phyloP scores from a whole-genome alignment of 306 rosid species.

The Elaeagnus macrophylla region DNA sequence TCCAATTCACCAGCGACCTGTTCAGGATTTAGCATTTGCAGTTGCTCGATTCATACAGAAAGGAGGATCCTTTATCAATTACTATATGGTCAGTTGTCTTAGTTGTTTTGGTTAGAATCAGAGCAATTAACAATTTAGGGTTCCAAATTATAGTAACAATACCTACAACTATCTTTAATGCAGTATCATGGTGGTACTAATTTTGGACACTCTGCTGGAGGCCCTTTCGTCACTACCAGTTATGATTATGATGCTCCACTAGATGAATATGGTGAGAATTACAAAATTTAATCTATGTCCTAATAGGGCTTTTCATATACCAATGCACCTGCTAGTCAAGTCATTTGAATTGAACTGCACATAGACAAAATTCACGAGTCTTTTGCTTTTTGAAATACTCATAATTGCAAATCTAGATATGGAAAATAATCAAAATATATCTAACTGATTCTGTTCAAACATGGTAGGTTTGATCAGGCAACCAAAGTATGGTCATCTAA shows the following conservation, averaged over 20 bases:
- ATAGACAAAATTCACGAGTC: neutral
- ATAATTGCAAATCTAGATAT: neutral
- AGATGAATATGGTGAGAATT: conserved; percentile 88
- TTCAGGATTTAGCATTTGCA: conserved; percentile 92
- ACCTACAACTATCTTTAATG: conserved; percentile 1
- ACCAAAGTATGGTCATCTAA: conserved; percentile 91
- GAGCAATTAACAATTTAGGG: conserved; percentile 10
- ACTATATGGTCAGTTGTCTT: conserved; percentile 75
- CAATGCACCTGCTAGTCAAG: neutral
- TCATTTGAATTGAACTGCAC: conserved; percentile 2
- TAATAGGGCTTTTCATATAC: neutral
- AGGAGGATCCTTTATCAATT: conserved; percentile 92
- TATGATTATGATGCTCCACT: conserved; percentile 98
- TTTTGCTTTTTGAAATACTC: neutral
- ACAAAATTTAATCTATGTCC: neutral
- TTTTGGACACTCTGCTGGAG: conserved; percentile 98
- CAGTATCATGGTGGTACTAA: conserved; percentile 99
- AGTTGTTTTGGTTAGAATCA: conserved; percentile 11
- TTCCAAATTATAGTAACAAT: conserved; percentile 8
- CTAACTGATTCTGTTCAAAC: conserved; percentile 12
- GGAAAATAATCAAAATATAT: conserved; percentile 6
- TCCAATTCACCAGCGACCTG: conserved; percentile 79
- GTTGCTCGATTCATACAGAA: conserved; percentile 73
- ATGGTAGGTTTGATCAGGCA: conserved; percentile 81
- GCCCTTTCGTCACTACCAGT: conserved; percentile 97